These are phyloP conservation scores for Russula foetens DNA, from an alignment of 768 basidiomycete genomes.

Conservation along the genomic window DNA sequence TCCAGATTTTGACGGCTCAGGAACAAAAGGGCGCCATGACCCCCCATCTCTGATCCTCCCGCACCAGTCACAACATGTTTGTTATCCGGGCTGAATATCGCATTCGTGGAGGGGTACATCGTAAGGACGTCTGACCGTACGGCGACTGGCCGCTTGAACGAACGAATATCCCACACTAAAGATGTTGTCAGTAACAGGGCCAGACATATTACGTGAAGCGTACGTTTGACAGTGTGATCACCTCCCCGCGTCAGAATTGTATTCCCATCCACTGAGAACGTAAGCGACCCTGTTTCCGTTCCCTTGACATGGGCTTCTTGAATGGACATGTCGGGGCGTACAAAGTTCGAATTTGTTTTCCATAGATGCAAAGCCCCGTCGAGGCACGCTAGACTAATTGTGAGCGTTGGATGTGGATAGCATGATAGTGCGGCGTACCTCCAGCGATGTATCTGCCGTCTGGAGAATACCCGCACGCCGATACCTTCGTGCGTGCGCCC, in stretches of 20 bases:
- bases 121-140: conserved; percentile 58
- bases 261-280: conserved; percentile 82
- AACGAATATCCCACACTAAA: conserved; percentile 89
- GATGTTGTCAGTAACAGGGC: not conserved
- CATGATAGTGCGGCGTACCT: conserved; percentile 42
- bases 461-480: conserved; percentile 75
- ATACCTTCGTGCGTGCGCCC: conserved; percentile 89
- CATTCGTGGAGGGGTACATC: conserved; percentile 88
- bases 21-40: conserved; percentile 64
- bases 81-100: conserved; percentile 92
- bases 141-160: conserved; percentile 83
- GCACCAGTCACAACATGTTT: conserved; percentile 81
- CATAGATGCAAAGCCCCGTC: conserved; percentile 94
- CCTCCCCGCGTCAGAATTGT: conserved; percentile 85
- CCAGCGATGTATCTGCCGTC: conserved; percentile 89
- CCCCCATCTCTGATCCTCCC: conserved; percentile 58
- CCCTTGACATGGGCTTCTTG: conserved; percentile 85
- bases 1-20: conserved; percentile 63
- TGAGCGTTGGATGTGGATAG: not conserved
- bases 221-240: conserved; percentile 93
- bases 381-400: conserved; percentile 54
- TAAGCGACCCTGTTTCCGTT: conserved; percentile 79
- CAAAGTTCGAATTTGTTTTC: conserved; percentile 88
- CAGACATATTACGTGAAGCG: conserved; percentile 28
- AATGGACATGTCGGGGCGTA: conserved; percentile 77